phyloP scores from a whole-genome alignment of 331 rosid genomes.

The Rosa hybrid region DNA sequence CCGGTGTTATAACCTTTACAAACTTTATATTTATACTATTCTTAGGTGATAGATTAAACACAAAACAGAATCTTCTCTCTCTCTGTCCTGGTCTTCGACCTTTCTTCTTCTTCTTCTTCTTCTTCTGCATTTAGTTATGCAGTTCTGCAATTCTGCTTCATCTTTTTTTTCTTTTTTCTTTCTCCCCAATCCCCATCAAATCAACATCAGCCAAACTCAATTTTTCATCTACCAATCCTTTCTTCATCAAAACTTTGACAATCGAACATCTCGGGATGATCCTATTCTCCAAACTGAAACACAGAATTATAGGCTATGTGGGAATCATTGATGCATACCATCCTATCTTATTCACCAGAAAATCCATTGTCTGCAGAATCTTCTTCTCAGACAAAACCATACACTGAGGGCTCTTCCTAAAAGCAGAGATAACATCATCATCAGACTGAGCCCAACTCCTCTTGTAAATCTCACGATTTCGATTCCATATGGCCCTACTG shows the following conservation, averaged over 20 bases:
- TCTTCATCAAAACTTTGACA: slow-evolving; percentile 24
- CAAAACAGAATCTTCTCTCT: too few species aligned
- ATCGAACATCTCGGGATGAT: slow-evolving; percentile 36
- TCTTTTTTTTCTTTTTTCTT: too few species aligned
- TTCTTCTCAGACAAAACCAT: slow-evolving; percentile 34
- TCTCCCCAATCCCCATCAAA: too few species aligned
- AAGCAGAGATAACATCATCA: slow-evolving; percentile 11
- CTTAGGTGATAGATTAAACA: not conserved
- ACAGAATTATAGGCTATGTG: not conserved
- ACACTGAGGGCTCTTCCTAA: slow-evolving; percentile 30
- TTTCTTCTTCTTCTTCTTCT: too few species aligned
- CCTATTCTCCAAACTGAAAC: slow-evolving; percentile 40
- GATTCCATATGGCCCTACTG: slow-evolving; percentile 24
- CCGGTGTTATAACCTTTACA: too few species aligned
- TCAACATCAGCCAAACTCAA: not conserved
- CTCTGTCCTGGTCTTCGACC: too few species aligned
- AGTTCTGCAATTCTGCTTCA: too few species aligned
- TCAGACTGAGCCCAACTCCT: slow-evolving; percentile 18
- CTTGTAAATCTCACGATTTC: not conserved
- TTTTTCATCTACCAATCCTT: slow-evolving; percentile 33
- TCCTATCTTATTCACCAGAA: slow-evolving; percentile 36
- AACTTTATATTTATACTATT: too few species aligned
- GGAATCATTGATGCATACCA: slow-evolving; percentile 17
- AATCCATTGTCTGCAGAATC: slow-evolving; percentile 36
- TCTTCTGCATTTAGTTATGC: too few species aligned